Conservation (phyloP, 2,329 filamentous ascomycete species). For the Aschersonia sp. region DNA sequence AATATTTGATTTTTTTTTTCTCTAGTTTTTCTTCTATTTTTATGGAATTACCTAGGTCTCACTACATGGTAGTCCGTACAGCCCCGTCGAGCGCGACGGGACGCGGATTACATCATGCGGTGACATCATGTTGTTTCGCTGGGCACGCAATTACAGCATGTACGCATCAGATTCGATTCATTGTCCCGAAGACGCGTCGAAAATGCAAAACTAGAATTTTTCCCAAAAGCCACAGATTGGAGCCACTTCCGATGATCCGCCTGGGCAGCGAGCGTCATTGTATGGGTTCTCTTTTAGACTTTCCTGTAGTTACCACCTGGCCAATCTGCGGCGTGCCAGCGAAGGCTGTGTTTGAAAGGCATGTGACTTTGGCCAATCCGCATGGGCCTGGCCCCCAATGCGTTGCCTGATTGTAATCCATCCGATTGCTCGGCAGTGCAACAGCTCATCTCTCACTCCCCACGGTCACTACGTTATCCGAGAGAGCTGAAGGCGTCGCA, state of each 20-base stretch:
- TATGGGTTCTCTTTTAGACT: not conserved
- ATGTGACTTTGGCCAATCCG: too few relatives aligned
- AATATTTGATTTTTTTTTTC: too few relatives aligned
- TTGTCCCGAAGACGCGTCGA: too few relatives aligned
- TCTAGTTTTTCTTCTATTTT: not conserved
- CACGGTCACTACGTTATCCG: too few relatives aligned
- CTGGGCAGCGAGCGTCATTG: not conserved
- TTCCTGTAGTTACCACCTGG: not conserved
- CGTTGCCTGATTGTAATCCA: too few relatives aligned
- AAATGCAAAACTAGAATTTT: not conserved
- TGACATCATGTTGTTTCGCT: not conserved
- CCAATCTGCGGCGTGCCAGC: not conserved
- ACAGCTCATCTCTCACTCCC: too few relatives aligned
- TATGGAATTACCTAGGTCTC: not conserved
- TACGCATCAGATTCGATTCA: too few relatives aligned
- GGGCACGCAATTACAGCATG: not conserved
- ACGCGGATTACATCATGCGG: not conserved
- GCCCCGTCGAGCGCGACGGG: not conserved
- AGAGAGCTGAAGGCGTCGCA: too few relatives aligned
- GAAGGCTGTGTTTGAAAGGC: too few relatives aligned
- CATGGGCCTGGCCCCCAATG: too few relatives aligned
- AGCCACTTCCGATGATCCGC: not conserved
- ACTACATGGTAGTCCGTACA: not conserved
- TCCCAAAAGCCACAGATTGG: not conserved
- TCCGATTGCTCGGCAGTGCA: too few relatives aligned